Conservation (phyloP, 805 yeast genomes). For the Candida wancherniae region DNA sequence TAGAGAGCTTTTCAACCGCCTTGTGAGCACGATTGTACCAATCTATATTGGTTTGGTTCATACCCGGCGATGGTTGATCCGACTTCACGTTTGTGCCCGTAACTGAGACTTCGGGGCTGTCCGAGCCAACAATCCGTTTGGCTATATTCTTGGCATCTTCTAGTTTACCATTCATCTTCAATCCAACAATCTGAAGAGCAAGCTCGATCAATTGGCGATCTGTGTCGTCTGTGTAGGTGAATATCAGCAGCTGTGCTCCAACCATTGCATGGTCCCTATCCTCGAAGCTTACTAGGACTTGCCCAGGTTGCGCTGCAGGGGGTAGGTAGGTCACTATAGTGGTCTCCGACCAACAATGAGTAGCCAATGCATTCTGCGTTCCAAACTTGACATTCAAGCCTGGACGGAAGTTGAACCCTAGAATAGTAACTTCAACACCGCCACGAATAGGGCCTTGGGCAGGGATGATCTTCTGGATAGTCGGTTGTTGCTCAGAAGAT, state of each 20-base stretch:
- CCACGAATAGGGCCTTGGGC: constrained; percentile 95
- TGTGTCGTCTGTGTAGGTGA: constrained; percentile 92
- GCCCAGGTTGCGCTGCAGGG: constrained; percentile 85
- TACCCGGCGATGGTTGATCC: constrained; percentile 10
- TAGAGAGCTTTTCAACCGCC: constrained; percentile 45
- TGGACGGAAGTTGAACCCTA: constrained; percentile 82
- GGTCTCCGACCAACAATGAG: constrained; percentile 94
- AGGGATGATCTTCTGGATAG: constrained; percentile 84
- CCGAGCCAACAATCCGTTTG: constrained; percentile 77
- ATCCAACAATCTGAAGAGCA: constrained; percentile 93
- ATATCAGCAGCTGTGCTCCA: constrained; percentile 51
- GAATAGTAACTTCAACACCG: constrained; percentile 88
- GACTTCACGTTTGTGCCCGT: constrained; percentile 21
- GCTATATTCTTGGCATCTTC: constrained; percentile 96
- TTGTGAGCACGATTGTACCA: constrained; percentile 54
- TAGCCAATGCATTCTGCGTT: constrained; percentile 67
- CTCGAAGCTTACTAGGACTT: constrained; percentile 82
- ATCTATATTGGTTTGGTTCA: constrained; percentile 25
- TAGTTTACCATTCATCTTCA: constrained; percentile 91
- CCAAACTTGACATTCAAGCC: constrained; percentile 88
- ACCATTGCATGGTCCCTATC: constrained; percentile 37
- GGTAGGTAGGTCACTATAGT: constrained; percentile 93
- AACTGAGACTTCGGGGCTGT: constrained; percentile 17
- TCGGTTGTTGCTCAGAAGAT: constrained; percentile 13
- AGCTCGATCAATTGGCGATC: constrained; percentile 92